These are phyloP conservation scores for Macrophomina phaseolina DNA, from an alignment of 2,329 filamentous ascomycete species.

Conservation along the genomic window DNA sequence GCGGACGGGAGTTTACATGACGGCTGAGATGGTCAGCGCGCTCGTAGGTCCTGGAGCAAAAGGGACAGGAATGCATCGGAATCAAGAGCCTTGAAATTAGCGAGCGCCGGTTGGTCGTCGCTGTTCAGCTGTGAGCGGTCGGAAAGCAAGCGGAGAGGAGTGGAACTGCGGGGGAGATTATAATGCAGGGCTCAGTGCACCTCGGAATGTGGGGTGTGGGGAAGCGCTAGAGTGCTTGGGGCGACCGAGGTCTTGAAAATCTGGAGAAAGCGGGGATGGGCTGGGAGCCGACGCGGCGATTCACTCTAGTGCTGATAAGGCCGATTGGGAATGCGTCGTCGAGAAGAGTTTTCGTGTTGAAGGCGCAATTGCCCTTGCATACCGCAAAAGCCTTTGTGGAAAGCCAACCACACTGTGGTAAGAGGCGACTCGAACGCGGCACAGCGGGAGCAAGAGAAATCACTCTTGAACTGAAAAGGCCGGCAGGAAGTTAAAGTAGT, in stretches of 20 bases:
- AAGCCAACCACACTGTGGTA: no score
- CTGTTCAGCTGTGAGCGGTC: neutral
- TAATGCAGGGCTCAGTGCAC: neutral
- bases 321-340: no score
- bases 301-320: neutral
- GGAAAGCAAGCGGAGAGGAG: neutral
- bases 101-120: neutral
- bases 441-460: no score
- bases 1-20: slow-evolving; percentile 39
- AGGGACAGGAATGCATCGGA: slow-evolving; percentile 33
- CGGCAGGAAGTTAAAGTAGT: no score
- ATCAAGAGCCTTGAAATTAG: neutral
- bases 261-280: neutral
- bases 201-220: slow-evolving; percentile 22
- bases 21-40: slow-evolving; percentile 39
- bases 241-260: neutral
- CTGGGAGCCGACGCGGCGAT: neutral
- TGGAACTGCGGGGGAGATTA: slow-evolving; percentile 15
- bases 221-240: neutral
- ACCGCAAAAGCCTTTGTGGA: no score
- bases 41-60: slow-evolving; percentile 38
- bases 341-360: no score
- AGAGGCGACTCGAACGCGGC: no score
- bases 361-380: no score
- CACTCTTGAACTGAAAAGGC: no score